Base-by-base conservation (phyloP, 2,329 filamentous ascomycete species). In the Phyllosticta citrichinensis region DNA sequence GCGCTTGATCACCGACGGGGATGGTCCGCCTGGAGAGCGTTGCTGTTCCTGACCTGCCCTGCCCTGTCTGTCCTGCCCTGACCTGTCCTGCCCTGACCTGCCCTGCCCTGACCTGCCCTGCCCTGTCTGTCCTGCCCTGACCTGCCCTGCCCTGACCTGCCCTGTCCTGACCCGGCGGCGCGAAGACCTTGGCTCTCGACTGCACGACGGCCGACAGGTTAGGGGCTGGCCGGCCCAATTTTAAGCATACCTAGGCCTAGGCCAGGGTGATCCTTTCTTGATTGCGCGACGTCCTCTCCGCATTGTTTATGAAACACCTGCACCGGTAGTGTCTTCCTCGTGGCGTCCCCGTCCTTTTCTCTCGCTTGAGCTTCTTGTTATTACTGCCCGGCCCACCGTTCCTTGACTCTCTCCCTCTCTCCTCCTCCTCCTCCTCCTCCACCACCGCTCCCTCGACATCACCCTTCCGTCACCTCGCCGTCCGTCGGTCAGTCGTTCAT, bases 261-360 rank as follows among this genome's bases (percentile, higher is more conserved):
- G 40, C 47, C 54, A 25, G 30, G 54, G 27, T 25, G 55, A 58
- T 58, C 55, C 60, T 47, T 62, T 62, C 60, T 62, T 33, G 55
- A 57, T 62, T 62, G 60, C 55, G 55, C 55, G 50, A 51, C 55
- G 57, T 57, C 55, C 55, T 62, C 60, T 56, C 60, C 60, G 60
- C 60, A 57, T 62, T 55, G 55, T 57, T 51, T 58, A 33, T 62
- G 60, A 62, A 62, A 62, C 60, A 58, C 51, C 60, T 57, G 22
- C 33, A 30, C 55, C 19, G 30, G 25, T 57, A 57, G 54, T 50
- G 59, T 24, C 59, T 55, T 50, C 52, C 52, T 30, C 52, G 53
- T 61, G 58, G 53, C 58, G 14, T n/a, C 40, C 17, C 40, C 17
- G 14, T 47, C 40, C 40, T 47, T 47, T 14, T 47, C 40, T 47